Evolutionary conservation across 1,284 basidiomycete species (phyloP), one percentile per base, ranked within the genome.

Genomic region (Megacollybia platyphylla): DNA sequence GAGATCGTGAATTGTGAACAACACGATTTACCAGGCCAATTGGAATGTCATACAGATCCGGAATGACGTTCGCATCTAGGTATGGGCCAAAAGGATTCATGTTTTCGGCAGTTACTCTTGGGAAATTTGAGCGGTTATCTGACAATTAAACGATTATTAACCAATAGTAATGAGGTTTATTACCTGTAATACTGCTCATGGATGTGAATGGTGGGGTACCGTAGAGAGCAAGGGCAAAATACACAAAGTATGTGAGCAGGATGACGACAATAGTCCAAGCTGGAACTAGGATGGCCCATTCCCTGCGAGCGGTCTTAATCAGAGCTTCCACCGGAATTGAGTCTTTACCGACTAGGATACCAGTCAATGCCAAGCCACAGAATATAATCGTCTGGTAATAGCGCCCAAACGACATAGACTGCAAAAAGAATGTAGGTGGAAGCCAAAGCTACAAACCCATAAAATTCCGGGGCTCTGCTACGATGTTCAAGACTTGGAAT

Each of bases 281-380:
- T 18, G 89, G 89, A n/a, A 92, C 57, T 28, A 92, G 71, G 24
- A 91, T 53, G 15, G 86, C 73, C 88, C 89, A 92, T 68, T 92
- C 87, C 24, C 88, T 89, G 39, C 20, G 13, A 24, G 15, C 9
- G 26, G 7, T 18, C 3, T 29, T n/a, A 32, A 9, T 42, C 43
- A 47, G 46, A 51, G 48, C 52, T 48, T 50, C 51, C 13, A 34
- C 28, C 41, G 41, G 15, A 35, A 32, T 36, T 24, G 4, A 4
- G 20, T 24, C 5, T 5, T 24, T 47, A 87, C 89, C 87, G 69
- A 55, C 70, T 87, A n/a, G 89, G 89, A 57, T 91, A 89, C 88
- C 88, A 92, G 4, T 72, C 66, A 47, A 90, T 72, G 11, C 87
- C 87, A 10, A 76, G 55, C 55, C 62, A 64, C 40, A 72, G 49